phyloP scores from a whole-genome alignment of 1,284 basidiomycete species.

The Ganoderma leucocontextum region DNA sequence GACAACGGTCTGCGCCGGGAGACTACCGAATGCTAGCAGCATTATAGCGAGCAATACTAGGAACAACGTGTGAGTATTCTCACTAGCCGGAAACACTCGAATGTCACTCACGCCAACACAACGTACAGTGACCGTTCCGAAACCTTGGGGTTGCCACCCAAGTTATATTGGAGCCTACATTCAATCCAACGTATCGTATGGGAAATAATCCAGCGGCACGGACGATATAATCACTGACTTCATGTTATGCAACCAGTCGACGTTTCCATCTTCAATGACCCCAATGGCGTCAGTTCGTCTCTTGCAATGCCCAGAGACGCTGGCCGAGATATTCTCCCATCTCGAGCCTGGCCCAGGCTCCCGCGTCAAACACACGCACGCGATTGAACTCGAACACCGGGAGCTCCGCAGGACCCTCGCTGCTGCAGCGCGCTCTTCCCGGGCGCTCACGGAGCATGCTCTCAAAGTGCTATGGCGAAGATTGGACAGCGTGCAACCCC shows the following conservation, averaged over 20 bases:
- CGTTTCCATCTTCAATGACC: background rate
- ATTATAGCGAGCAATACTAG: too few relatives aligned
- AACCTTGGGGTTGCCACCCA: too few relatives aligned
- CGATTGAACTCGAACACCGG: background rate
- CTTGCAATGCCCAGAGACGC: background rate
- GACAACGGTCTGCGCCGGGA: too few relatives aligned
- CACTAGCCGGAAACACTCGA: too few relatives aligned
- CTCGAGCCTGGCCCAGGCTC: background rate
- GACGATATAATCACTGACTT: background rate
- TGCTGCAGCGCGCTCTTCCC: background rate
- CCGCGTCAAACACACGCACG: background rate
- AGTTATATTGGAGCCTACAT: too few relatives aligned
- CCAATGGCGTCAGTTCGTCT: background rate
- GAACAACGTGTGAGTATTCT: too few relatives aligned
- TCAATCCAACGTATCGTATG: too few relatives aligned
- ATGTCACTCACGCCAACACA: too few relatives aligned
- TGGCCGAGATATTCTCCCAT: background rate
- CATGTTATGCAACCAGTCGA: background rate
- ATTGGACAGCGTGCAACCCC: background rate
- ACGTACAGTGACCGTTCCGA: too few relatives aligned
- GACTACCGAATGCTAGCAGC: too few relatives aligned
- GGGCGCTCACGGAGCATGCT: background rate
- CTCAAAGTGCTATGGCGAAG: background rate
- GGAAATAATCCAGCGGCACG: too few relatives aligned
- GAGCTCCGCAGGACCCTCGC: background rate